Base-by-base conservation (phyloP, 306 rosid genomes). In the Cucumis sativus region DNA sequence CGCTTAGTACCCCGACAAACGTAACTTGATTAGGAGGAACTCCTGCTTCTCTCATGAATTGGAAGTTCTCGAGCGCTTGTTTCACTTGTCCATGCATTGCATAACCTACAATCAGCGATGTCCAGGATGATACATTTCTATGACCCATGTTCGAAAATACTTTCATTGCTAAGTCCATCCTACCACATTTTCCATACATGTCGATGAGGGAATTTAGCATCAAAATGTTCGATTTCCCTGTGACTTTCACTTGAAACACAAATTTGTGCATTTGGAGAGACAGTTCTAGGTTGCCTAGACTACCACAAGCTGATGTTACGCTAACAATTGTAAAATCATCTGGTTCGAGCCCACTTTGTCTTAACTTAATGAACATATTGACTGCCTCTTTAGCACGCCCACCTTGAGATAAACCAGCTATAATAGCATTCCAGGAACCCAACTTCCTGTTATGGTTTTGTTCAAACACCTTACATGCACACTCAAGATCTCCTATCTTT, bases 151-250 rank as follows among this genome's bases (percentile, higher is more conserved):
- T 68, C 0, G 78, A 85, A 79, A 91, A 91, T 74, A 91, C 92
- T 80, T 7, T 83, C 55, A 79, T 74, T 1, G 97, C 92, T 43
- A 91, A 66, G 80, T 89, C 92, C 94, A 88, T 89, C 80, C 91
- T 65, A 47, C 97, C 97, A 76, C 97, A 89, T 80, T 91, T 91
- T 23, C 97, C 97, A 82, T 91, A 89, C 97, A 91, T 89, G 77
- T 91, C 97, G 58, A 91, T 78, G 61, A 91, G 80, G 23, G 97
- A 91, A 78, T 91, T 91, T 45, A 18, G 70, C 91, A 87, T 76
- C 85, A 88, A 69, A 66, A 89, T 45, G 64, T 82, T 85, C 7
- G 79, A 43, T 73, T 72, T 83, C 47, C 80, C 92, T 6, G 7
- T 12, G 54, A 55, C 68, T 37, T 67, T 80, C 25, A 81, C 91